A percentile compares a stretch with the other conserved stretches of the same genome.
Conservation (phyloP, 805 yeast genomes). For the Yarrowia osloensis region DNA sequence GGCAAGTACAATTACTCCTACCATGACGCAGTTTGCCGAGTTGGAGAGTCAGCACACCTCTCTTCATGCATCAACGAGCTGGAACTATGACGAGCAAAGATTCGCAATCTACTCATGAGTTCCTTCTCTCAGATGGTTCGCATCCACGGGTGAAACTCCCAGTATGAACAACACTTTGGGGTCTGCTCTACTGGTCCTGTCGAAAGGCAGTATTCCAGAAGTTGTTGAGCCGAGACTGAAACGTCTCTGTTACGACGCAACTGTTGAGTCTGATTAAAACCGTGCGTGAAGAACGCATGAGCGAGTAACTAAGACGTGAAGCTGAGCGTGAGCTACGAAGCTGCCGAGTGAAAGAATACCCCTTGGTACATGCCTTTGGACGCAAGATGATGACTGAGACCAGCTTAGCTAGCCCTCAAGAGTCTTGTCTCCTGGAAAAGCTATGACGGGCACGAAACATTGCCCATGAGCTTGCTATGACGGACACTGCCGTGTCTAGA, state of each 20-base stretch:
- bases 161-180: neutral
- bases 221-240: neutral
- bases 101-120: neutral
- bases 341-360: neutral
- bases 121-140: neutral
- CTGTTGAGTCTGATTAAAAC: neutral
- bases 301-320: neutral
- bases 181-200: conserved; percentile 2
- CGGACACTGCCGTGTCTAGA: too few species aligned
- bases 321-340: neutral
- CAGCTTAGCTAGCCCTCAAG: neutral
- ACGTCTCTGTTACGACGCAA: neutral
- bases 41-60: neutral
- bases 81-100: neutral
- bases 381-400: neutral
- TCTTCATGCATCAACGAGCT: neutral
- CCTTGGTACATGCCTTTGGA: neutral
- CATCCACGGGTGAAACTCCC: conserved; percentile 1
- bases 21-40: neutral
- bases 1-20: neutral
- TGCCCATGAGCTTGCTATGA: neutral
- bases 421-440: neutral
- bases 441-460: conserved; percentile 4
- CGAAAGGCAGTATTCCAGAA: neutral
- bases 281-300: neutral